Base-by-base conservation (phyloP, 2,329 filamentous ascomycete genomes). In the Leptographium galeiforme region DNA sequence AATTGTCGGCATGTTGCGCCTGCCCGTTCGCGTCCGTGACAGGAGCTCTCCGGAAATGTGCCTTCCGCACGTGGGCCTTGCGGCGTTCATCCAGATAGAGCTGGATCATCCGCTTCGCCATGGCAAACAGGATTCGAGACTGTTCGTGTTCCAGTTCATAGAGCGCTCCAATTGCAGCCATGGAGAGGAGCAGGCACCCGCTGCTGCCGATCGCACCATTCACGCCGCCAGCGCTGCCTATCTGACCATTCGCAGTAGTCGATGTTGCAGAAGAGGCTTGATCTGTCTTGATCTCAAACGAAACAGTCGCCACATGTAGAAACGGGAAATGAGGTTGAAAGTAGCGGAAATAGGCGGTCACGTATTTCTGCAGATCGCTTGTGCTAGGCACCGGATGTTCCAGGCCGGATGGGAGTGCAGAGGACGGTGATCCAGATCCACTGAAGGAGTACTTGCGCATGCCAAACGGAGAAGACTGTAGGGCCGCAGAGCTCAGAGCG, bases 301-400 rank as follows among this genome's bases (percentile, higher is more conserved):
- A 89, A 58, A 97, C 74, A 16, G 91, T 95, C 51, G 90, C 84
- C 60, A 95, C 81, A 68, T 97, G 91, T 57, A 95, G 73, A 68
- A 97, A 95, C n/a, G 93, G 91, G 57, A 95, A 70, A 66, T 97
- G 91, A 25, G 91, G 91, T 64, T 96, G 90, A 67, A 95, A 95
- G 66, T 88, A 95, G 59, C 83, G 82, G 62, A 97, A 82, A 69
- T 96, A 97, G 56, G 90, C 85, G 59, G 83, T 82, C 57, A 96
- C 87, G 67, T 90, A 96, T 66, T 89, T 85, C 67, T 94, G 89
- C 57, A 97, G 80, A 65, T 96, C 89, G 64, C 79, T 76, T 38
- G 88, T 91, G 69, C 79, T 89, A 52, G 91, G 90, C 55, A 95
- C 76, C 59, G 71, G 43, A 12, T 77, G 61, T 71, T 77, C 63